Evolutionary conservation across 2,329 filamentous ascomycete genomes (phyloP), one percentile per base, ranked within the genome.

Genomic region (Nemania diffusa): DNA sequence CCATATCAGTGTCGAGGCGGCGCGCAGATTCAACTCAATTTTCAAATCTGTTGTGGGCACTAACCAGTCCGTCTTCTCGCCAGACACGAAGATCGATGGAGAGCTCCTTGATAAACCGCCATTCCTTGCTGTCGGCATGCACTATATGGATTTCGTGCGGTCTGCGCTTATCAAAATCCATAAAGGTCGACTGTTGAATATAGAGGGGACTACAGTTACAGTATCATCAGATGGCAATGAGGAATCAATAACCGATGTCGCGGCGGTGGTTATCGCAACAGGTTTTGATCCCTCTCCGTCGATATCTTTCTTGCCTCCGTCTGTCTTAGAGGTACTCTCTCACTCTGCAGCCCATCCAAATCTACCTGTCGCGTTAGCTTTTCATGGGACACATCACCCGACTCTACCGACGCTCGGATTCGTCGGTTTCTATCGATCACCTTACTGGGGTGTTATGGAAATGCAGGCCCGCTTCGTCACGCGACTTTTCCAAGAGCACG

Each of bases 371-470:
- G 86, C 91, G 0, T 82, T 96, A 0, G 88, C 90, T 24, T 89
- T 91, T 57, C 90, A 92, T 70, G 87, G 87, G 1, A 90, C 89
- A 0, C 82, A 90, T 62, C 87, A 90, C 65, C 84, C 85, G 0
- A 80, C 83, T 0, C 78, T 94, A 0, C 85, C 90, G 0, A 86
- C 86, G 5, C 80, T 96, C 0, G 92, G 91, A 0, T 94, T 96
- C 73, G 90, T 96, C 0, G 93, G 93, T 0, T 93, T 94, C 78
- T 97, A 97, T 75, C 87, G 93, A 68, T 91, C 91, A 0, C 92
- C 92, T 0, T 96, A 93, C 77, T 97, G 93, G 93, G 91, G 91
- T 0, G 89, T 94, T 0, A 93, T 95, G 85, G 92, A 96, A 77
- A 92, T 94, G 90, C 93, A 97, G 79, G 90, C 92, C 2, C 86